Evolutionary conservation across 345 rosid genomes (phyloP), one percentile per base, ranked within the genome.

Genomic region (Linum usitatissimum): DNA sequence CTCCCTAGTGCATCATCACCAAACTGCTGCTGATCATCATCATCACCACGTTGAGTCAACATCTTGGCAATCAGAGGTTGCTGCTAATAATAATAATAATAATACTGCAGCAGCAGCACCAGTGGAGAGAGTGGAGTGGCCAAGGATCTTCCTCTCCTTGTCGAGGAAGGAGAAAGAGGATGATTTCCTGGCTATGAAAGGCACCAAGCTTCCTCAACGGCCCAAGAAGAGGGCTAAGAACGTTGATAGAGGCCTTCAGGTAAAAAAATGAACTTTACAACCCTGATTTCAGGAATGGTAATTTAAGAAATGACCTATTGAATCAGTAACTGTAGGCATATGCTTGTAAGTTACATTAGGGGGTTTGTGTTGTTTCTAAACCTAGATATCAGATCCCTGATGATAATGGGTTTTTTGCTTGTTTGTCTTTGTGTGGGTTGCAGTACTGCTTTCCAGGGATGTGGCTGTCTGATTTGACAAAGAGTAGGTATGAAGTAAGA

Each of bases 381-480:
- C 51, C 51, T 17, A 45, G 51, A 45, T 10, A 0, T 9, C 14
- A 6, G 51, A 45, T 45, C 13, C 51, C 14, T 45, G 51, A 45
- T 45, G 51, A 2, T 39, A 20, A 45, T 65, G 40, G 40, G 40
- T 30, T 34, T 1, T 23, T n/a, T n/a, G n/a, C 36, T 2, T 30
- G 9, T 67, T 48, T 55, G 19, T 19, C 19, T 51, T 18, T 63
- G 18, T 23, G 62, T 65, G 60, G 74, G 79, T 21, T 62, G 79
- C 81, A 85, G 91, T 83, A 71, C 74, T 80, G 91, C 73, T 85
- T 75, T 66, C 91, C 91, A 63, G 91, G 91, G 77, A 78, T 85
- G 87, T 85, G 84, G 84, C 69, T 85, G 7, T 66, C 91, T 34
- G 86, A 83, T 67, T 77, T 85, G 73, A 75, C 87, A 23, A 85